Percentiles rank a stretch among this genome's conserved stretches.
phyloP scores from a whole-genome alignment of 2,329 filamentous ascomycete genomes.

The Aureobasidium mangrovei region DNA sequence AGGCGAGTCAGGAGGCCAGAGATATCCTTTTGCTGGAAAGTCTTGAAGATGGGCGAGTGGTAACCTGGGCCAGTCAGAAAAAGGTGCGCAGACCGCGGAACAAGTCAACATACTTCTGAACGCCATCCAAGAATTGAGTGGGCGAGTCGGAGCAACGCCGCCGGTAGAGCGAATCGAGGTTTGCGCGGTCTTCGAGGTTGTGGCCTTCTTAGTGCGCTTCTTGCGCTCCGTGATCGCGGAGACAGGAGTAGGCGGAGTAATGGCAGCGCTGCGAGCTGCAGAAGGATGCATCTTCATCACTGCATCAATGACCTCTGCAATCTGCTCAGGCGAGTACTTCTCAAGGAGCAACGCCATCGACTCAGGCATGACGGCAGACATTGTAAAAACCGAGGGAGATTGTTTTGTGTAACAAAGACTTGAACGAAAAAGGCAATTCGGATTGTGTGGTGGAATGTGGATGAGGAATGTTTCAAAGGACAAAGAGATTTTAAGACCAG shows the following conservation, averaged over 20 bases:
- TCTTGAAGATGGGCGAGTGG: conserved; percentile 13
- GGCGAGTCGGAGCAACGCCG: conserved; percentile 17
- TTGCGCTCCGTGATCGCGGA: conserved; percentile 7
- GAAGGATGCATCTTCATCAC: neutral
- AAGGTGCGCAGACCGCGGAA: neutral
- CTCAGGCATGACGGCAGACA: conserved; percentile 1
- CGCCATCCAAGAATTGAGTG: conserved; percentile 31
- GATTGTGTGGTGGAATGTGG: conserved; percentile 1
- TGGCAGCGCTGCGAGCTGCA: neutral
- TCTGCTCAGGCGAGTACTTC: conserved; percentile 12
- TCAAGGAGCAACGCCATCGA: conserved; percentile 8
- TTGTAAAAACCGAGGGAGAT: neutral
- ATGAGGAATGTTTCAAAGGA: conserved; percentile 9
- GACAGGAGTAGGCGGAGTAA: neutral
- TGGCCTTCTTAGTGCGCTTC: conserved; percentile 18
- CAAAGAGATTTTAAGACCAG: neutral
- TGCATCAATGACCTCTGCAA: neutral
- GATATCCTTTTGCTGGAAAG: conserved; percentile 40
- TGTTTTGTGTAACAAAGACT: conserved; percentile 20
- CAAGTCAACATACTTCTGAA: conserved; percentile 25
- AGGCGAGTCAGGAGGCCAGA: conserved; percentile 42
- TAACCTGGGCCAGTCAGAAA: conserved; percentile 1
- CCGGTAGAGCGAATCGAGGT: neutral
- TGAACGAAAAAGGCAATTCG: conserved; percentile 19
- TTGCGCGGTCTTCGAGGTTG: neutral